Base-by-base conservation (phyloP, 1,284 basidiomycete species). In the Athelia sp. region DNA sequence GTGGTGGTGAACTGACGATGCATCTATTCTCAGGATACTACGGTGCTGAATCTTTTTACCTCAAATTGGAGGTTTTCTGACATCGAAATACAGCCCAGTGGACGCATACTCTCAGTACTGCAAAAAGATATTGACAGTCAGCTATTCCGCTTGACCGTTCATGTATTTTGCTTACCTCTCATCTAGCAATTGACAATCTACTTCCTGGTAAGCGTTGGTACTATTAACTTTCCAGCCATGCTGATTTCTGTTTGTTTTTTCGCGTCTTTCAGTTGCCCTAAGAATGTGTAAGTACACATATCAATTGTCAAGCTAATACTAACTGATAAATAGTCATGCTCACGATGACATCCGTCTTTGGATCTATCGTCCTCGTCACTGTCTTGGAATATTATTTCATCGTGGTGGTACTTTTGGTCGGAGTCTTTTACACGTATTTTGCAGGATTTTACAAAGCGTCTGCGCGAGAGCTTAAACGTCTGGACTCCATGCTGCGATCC, bases 301-400 rank as follows among this genome's bases (percentile, higher is more conserved):
- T 19, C n/a, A 19, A 13, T 38, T 35, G 1, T 43, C 3, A 11
- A 23, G n/a, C 58, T 52, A 23, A 46, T 56, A 9, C n/a, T 43
- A 22, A 26, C 35, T 51, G n/a, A 50, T 34, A 23, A 46, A 10
- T 36, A 83, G 81, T 79, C 50, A 62, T 72, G 13, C 59, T 81
- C 31, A 78, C 75, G 0, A 54, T 82, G 42, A 64, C 75, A 8
- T 76, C 69, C 52, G 73, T 87, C 15, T 46, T 81, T 2, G 83
- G 83, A 11, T 70, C 84, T 10, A 68, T 87, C 15, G 62, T 86
- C 38, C 77, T 89, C 48, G 83, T 89, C 53, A 79, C 84, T 1
- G 74, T 87, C 22, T 67, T 88, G 6, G 81, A 84, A 55, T 80
- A 82, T 54, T 89, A 86, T 66, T 90, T 90, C 68, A 78, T 87